Evolutionary conservation across 2,329 filamentous ascomycete species (phyloP).

Genomic region (Cercospora sp.): DNA sequence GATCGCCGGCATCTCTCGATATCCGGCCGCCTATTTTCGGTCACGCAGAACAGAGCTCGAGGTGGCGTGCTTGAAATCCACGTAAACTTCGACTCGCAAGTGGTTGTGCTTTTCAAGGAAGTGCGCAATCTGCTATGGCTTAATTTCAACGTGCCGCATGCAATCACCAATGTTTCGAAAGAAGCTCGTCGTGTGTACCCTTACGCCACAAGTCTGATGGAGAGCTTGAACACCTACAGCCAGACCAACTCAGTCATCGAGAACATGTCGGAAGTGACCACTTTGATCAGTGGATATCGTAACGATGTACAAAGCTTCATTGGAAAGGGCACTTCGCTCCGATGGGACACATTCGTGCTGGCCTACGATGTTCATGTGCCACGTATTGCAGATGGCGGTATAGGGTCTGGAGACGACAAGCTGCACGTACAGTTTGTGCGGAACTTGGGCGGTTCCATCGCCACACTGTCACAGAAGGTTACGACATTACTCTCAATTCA

Average conservation of each 20-base stretch:
- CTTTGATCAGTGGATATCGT: constrained; percentile 85
- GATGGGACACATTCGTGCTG: constrained; percentile 98
- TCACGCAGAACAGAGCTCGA: constrained; percentile 82
- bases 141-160: constrained; percentile 89
- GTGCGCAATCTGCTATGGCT: constrained; percentile 95
- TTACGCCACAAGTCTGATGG: constrained; percentile 96
- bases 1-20: constrained; percentile 87
- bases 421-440: constrained; percentile 90
- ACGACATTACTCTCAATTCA: constrained; percentile 76
- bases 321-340: constrained; percentile 80
- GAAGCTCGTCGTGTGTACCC: constrained; percentile 99
- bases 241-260: constrained; percentile 84
- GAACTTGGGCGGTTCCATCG: constrained; percentile 85
- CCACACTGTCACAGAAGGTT: constrained; percentile 84
- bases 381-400: constrained; percentile 48
- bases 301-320: constrained; percentile 86
- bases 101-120: constrained; percentile 98
- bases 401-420: constrained; percentile 33
- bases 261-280: constrained; percentile 81
- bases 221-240: constrained; percentile 90
- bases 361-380: constrained; percentile 88
- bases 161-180: constrained; percentile 92
- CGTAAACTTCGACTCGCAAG: constrained; percentile 96
- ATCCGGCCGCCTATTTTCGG: constrained; percentile 85
- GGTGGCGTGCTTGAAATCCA: constrained; percentile 84